phyloP scores from a whole-genome alignment of 1,284 basidiomycete species.

The Austropuccinia psidii region DNA sequence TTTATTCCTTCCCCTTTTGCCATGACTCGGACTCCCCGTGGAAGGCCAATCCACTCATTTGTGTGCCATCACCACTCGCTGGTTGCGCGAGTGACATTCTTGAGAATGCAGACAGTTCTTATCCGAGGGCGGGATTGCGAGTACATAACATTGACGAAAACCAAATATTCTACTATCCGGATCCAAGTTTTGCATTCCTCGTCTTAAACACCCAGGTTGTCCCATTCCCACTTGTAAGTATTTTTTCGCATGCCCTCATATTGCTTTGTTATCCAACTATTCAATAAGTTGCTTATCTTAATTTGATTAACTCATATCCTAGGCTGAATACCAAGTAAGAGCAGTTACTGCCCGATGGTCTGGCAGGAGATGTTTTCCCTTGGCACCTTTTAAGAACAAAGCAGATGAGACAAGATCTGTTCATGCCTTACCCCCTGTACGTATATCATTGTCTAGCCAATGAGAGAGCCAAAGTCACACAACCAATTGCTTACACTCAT shows the following conservation, averaged over 20 bases:
- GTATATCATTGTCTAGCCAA: not conserved
- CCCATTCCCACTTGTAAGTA: conserved; percentile 18
- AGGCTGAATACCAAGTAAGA: conserved; percentile 29
- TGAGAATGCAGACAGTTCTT: not conserved
- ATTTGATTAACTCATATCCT: not conserved
- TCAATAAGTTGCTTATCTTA: not conserved
- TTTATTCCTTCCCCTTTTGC: conserved; percentile 37
- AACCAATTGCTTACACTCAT: not conserved
- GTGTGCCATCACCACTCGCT: conserved; percentile 36
- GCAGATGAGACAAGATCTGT: conserved; percentile 6
- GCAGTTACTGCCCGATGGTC: conserved; percentile 27
- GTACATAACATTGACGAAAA: conserved; percentile 14
- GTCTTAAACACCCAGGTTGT: not conserved
- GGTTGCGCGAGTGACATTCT: conserved; percentile 38
- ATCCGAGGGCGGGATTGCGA: not conserved
- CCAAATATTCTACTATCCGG: conserved; percentile 27
- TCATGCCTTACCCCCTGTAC: conserved; percentile 4
- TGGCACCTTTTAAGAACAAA: not conserved
- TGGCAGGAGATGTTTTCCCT: not conserved
- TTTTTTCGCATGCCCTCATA: not conserved
- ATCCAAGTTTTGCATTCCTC: conserved; percentile 12
- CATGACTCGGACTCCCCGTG: not conserved
- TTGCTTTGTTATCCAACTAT: not conserved
- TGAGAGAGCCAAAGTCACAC: not conserved
- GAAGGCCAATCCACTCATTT: not conserved